Evolutionary conservation across 257 asterid species (phyloP), one percentile per base, ranked within the genome.

Genomic region (Solanum tacnaense): DNA sequence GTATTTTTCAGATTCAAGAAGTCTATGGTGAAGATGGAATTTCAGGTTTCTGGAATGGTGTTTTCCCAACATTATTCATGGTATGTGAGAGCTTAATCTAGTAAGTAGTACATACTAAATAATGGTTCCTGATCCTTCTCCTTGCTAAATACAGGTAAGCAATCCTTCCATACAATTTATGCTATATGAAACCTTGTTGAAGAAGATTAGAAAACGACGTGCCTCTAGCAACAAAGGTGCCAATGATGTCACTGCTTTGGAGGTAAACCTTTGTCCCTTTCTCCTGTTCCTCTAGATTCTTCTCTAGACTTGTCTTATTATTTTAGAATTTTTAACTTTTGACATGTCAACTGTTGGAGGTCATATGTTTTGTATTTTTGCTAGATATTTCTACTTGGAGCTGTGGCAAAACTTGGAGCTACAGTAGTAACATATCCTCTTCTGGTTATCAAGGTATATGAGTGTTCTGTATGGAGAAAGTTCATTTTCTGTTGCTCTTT

Each of bases 321-420:
- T 27, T 15, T 36, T 82, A 29, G 31, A 18, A 60, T 18, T 5
- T 81, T 35, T 13, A 70, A 3, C 44, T 20, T 52, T 20, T 52
- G 23, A 16, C 20, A 9, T 46, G 70, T 31, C 70, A 82, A 9
- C 31, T 82, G 4, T 18, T 46, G 44, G 21, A 82, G 29, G 74
- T 86, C 73, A 73, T 52, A 16, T 23, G 84, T 20, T 71, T n/a
- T 62, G 29, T 71, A 60, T 44, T 35, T 58, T 73, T 86, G 87
- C 68, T 87, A 97, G 99, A 92, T 96, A 91, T 97, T 97, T 90
- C 89, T 97, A 91, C 96, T 97, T 49, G 99, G 99, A 92, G 99
- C 99, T 84, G 84, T 96, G 92, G 99, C 99, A 84, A 97, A 97
- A 94, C 98, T 97, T 88, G 99, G 99, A 87, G 99, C 99, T 58